Conservation (phyloP, 2,329 filamentous ascomycete species). For the Fusarium ramigenum region DNA sequence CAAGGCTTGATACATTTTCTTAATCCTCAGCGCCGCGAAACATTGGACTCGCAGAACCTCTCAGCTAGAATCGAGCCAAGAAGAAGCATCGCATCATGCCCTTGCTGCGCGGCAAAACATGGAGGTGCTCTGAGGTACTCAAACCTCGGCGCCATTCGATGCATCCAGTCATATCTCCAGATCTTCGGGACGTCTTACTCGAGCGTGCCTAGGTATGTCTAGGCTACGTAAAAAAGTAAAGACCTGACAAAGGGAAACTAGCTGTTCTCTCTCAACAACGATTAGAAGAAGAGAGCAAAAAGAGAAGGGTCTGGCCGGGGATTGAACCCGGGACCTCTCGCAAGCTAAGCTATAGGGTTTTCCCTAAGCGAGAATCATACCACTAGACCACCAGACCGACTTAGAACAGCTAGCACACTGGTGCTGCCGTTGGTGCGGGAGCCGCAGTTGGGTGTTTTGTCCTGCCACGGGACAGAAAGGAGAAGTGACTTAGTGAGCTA, state of each 20-base stretch:
- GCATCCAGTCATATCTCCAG: too few species aligned
- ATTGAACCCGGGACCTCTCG: conserved; percentile 60
- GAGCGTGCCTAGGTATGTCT: too few species aligned
- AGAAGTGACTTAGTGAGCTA: too few species aligned
- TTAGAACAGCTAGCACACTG: background rate
- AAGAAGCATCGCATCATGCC: background rate
- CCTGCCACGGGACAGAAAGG: rapidly evolving
- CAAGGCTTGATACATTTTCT: background rate
- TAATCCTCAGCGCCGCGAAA: background rate
- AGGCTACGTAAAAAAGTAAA: too few species aligned
- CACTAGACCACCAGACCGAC: conserved; percentile 67
- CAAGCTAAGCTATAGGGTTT: conserved; percentile 51
- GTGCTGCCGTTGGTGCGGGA: background rate
- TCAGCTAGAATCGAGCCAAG: background rate
- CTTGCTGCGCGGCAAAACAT: background rate
- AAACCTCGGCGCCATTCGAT: too few species aligned
- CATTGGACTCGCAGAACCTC: background rate
- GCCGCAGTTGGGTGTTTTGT: background rate
- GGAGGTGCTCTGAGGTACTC: too few species aligned
- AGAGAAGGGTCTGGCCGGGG: conserved; percentile 54
- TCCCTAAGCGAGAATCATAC: conserved; percentile 78
- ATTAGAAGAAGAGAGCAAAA: conserved; percentile 15
- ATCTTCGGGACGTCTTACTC: too few species aligned
- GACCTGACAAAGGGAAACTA: too few species aligned
- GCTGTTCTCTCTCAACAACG: too few species aligned